These are phyloP conservation scores for Fusarium oxysporum DNA, from an alignment of 2,329 filamentous ascomycete genomes.

Conservation along the genomic window DNA sequence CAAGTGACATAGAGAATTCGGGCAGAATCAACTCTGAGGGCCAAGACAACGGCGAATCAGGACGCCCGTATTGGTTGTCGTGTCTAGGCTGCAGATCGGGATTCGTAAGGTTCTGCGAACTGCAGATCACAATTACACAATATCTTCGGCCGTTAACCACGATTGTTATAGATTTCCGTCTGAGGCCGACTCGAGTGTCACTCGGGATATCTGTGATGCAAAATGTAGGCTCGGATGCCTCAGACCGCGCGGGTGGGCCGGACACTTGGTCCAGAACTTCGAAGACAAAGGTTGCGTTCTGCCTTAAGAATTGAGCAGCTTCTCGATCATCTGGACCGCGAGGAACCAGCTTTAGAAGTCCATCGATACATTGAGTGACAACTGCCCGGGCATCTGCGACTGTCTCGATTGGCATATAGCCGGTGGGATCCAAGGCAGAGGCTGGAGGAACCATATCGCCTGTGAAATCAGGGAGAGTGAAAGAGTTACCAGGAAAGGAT, in stretches of 20 bases:
- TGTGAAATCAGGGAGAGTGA: neutral
- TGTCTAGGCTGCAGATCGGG: neutral
- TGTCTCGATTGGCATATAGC: neutral
- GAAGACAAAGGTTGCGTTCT: neutral
- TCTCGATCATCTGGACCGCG: neutral
- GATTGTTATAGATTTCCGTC: neutral
- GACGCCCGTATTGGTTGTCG: neutral
- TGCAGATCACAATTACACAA: neutral
- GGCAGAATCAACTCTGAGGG: neutral
- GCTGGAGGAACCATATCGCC: neutral
- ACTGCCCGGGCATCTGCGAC: neutral
- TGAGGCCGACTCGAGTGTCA: neutral
- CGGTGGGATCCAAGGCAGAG: neutral
- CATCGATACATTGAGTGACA: neutral
- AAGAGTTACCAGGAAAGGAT: neutral
- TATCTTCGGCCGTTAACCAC: neutral
- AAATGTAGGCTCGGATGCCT: neutral
- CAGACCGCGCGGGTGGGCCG: neutral
- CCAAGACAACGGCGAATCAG: neutral
- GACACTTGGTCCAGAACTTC: neutral
- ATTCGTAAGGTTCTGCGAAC: neutral
- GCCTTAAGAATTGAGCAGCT: neutral
- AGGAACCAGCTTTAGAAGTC: neutral
- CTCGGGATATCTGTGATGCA: neutral
- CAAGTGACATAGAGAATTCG: fast-evolving